These are phyloP conservation scores for Entrophospora sp. DNA, from an alignment of 192 early-diverging fungal genomes.

Conservation along the genomic window DNA sequence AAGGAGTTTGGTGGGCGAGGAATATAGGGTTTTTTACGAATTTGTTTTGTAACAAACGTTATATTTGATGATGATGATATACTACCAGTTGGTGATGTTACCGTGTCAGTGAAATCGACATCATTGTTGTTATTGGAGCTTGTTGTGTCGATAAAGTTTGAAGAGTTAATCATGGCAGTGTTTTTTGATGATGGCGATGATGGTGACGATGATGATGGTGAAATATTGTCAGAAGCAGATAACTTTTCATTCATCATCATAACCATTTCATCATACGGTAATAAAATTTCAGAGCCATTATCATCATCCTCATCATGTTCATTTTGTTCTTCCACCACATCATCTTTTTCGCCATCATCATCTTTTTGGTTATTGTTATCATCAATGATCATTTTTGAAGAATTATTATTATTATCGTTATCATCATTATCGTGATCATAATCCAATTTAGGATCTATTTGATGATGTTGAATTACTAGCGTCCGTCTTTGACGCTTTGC, in stretches of 20 bases:
- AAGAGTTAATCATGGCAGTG: neutral
- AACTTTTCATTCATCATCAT: neutral
- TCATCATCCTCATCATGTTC: neutral
- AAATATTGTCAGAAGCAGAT: neutral
- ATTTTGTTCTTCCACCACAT: neutral
- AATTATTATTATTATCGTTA: neutral
- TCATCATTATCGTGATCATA: neutral
- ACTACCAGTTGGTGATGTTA: neutral
- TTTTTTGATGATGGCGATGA: neutral
- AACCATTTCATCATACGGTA: constrained; percentile 8
- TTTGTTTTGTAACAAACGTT: constrained; percentile 5
- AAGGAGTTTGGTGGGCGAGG: constrained; percentile 22
- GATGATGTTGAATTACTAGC: no score
- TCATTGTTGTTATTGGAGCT: neutral
- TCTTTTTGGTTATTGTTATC: neutral
- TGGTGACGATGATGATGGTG: neutral
- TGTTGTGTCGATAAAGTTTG: neutral
- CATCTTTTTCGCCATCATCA: neutral
- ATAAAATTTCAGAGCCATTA: neutral
- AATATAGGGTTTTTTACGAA: constrained; percentile 20
- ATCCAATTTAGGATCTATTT: no score
- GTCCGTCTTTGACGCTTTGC: no score
- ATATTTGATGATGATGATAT: neutral
- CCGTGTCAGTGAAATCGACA: neutral
- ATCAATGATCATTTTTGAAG: neutral